phyloP scores from a whole-genome alignment of 2,329 filamentous ascomycete genomes.

The Claviceps africana region DNA sequence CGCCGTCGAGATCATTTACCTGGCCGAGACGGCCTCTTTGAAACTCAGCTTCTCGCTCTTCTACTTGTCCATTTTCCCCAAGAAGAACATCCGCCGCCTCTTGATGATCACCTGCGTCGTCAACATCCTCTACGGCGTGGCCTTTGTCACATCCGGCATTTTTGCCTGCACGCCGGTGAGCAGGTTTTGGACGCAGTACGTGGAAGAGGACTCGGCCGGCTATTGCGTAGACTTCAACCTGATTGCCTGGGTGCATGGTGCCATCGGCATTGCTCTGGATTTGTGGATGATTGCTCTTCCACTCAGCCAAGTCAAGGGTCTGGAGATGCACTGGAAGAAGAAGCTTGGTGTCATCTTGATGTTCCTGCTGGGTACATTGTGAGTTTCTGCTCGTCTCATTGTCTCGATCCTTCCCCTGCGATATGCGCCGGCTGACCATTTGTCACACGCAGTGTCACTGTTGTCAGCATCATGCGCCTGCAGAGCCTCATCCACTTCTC shows the following conservation, averaged over 20 bases:
- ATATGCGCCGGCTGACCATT: neutral
- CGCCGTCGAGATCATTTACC: constrained; percentile 21
- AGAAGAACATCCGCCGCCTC: constrained; percentile 13
- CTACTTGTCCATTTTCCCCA: constrained; percentile 28
- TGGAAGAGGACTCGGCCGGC: constrained; percentile 11
- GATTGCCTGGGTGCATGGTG: constrained; percentile 23
- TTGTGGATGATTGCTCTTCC: constrained; percentile 34
- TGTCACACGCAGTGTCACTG: constrained; percentile 1
- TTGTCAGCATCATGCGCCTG: constrained; percentile 3
- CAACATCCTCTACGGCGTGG: constrained; percentile 15
- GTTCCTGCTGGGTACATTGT: constrained; percentile 30
- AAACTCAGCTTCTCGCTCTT: constrained; percentile 29
- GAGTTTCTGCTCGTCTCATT: constrained; percentile 6
- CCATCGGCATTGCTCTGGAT: constrained; percentile 33
- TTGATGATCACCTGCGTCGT: constrained; percentile 21
- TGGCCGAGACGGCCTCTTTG: constrained; percentile 17
- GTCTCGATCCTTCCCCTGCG: too few species aligned
- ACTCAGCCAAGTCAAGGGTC: constrained; percentile 22
- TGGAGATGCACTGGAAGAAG: constrained; percentile 28
- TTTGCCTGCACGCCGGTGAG: constrained; percentile 26
- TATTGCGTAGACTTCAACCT: constrained; percentile 4
- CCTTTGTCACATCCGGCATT: constrained; percentile 19
- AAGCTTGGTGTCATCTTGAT: constrained; percentile 29
- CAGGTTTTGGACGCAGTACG: constrained; percentile 29
- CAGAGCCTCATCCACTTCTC: constrained; percentile 4